Evolutionary conservation across 129 eudicot species (phyloP).

Genomic region (Rutidosis leptorrhynchoides): DNA sequence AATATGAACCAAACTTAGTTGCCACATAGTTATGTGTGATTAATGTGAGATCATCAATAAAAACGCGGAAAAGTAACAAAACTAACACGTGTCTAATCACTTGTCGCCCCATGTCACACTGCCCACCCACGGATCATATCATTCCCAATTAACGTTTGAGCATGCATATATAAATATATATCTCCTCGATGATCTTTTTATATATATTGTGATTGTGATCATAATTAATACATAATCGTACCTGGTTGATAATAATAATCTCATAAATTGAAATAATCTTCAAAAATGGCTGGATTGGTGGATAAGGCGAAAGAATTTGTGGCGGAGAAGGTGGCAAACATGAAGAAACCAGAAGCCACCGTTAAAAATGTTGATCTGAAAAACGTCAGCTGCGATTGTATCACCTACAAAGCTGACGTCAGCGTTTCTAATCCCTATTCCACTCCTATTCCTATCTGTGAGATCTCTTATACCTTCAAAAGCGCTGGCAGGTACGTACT

Average conservation of each 20-base stretch:
- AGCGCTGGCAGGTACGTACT: constrained; percentile 59
- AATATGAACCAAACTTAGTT: too few species aligned
- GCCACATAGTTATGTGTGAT: too few species aligned
- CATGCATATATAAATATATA: neutral
- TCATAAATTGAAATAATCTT: neutral
- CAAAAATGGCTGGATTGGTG: constrained; percentile 48
- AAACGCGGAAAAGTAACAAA: constrained; percentile 12
- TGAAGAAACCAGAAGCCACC: constrained; percentile 68
- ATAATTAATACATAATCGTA: neutral
- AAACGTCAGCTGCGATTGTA: constrained; percentile 44
- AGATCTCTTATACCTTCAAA: constrained; percentile 67
- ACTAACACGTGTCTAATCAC: constrained; percentile 29
- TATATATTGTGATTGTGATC: too few species aligned
- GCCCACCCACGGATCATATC: constrained; percentile 23
- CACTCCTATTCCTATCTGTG: constrained; percentile 60
- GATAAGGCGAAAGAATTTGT: constrained; percentile 69
- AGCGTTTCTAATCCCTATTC: constrained; percentile 62
- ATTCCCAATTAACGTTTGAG: neutral
- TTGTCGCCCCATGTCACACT: constrained; percentile 20
- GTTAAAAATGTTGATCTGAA: constrained; percentile 68
- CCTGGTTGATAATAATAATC: neutral
- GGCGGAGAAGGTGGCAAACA: constrained; percentile 60
- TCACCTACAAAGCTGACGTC: constrained; percentile 65
- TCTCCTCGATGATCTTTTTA: too few species aligned
- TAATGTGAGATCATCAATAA: too few species aligned